Base-by-base conservation (phyloP, 2,329 filamentous ascomycete species). In the Fusarium torulosum region DNA sequence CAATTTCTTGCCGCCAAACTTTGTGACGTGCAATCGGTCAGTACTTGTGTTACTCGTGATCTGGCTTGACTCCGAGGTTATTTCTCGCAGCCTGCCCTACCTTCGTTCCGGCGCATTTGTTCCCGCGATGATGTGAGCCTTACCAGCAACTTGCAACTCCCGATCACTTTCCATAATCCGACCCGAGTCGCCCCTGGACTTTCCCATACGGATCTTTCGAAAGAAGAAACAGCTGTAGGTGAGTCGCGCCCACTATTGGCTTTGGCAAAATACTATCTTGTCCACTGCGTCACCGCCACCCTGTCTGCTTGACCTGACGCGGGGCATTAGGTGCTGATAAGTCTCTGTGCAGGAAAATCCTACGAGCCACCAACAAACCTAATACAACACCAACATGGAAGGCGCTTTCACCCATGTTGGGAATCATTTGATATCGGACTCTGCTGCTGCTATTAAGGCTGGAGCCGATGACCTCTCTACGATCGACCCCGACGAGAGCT, bases 371-470 rank as follows among this genome's bases (percentile, higher is more conserved):
- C 67, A 54, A 57, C 49, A 65, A 69, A 61, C 45, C 53, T 43
- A 57, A 59, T 53, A 66, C 54, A 57, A 72, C 61, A 66, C 57
- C 75, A 83, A 72, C 72, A 95, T 96, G 92, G 92, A 96, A 84
- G 91, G 91, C 78, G 91, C 93, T 72, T 97, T 96, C 78, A 95
- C 91, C 66, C 91, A 96, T 80, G 88, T 95, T 75, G 92, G 91
- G 75, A 97, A 96, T 81, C 91, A 94, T 80, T 83, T 94, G 72
- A 89, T 96, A 76, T 94, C 91, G 75, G 91, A 94, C 80, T 93
- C 91, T 52, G 91, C 90, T 54, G 90, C 91, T 62, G 92, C 91
- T 66, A 97, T 97, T 80, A 97, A 96, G 75, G 94, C 94, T 69
- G 91, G 88, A 74, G 89, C 92, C 75, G 93, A 96, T 80, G 88